phyloP scores from a whole-genome alignment of 352 stramenopile genomes.

The Phytophthora pinifolia region DNA sequence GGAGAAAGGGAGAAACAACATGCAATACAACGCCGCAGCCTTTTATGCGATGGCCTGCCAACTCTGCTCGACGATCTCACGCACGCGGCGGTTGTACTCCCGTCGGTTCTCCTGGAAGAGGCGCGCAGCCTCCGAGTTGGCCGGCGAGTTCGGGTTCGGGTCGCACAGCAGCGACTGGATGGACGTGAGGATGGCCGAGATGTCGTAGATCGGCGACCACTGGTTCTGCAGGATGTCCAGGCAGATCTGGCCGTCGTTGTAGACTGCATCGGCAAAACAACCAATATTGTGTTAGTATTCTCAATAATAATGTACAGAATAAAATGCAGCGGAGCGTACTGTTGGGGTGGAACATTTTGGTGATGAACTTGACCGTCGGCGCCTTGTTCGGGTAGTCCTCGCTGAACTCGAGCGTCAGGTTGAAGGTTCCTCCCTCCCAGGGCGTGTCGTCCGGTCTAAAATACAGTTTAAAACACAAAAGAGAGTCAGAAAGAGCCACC shows the following conservation, averaged over 20 bases:
- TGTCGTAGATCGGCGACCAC: conserved; percentile 99
- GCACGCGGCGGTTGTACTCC: conserved; percentile 99
- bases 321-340: conserved; percentile 48
- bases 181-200: conserved; percentile 98
- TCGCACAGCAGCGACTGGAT: conserved; percentile 99
- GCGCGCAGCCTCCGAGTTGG: conserved; percentile 97
- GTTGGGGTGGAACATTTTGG: conserved; percentile 99
- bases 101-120: conserved; percentile 99
- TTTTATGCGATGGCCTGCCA: conserved; percentile 90
- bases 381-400: conserved; percentile 99
- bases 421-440: conserved; percentile 99
- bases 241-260: conserved; percentile 93
- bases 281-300: conserved; percentile 6
- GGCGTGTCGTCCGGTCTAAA: conserved; percentile 97
- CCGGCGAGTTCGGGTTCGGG: conserved; percentile 98
- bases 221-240: conserved; percentile 99
- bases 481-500: background rate
- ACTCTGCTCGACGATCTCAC: conserved; percentile 99
- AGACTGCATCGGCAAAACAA: conserved; percentile 54
- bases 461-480: conserved; percentile 16
- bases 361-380: conserved; percentile 97
- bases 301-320: background rate
- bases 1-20: conserved; percentile 10
- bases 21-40: conserved; percentile 22
- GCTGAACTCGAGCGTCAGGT: conserved; percentile 98